Percentiles rank a stretch among this genome's conserved stretches.
Evolutionary conservation across 768 basidiomycete genomes (phyloP).

Genomic region (Jaapia argillacea): DNA sequence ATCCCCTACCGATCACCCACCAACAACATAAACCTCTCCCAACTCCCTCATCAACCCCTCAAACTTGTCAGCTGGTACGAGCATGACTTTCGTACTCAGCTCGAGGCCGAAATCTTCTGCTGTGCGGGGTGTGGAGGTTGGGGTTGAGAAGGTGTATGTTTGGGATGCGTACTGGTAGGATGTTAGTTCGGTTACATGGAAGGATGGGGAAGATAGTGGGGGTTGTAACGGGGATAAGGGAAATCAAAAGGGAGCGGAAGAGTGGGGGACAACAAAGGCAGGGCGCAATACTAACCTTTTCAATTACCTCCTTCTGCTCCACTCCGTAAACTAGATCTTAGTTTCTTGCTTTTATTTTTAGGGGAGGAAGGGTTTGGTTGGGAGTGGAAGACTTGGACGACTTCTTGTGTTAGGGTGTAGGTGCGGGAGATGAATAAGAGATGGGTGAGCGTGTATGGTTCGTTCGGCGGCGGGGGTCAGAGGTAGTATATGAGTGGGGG

Average conservation of each 20-base stretch:
- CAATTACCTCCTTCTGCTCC: constrained; percentile 41
- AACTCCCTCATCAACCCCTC: constrained; percentile 26
- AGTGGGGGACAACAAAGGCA: constrained; percentile 1
- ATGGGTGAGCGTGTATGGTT: constrained; percentile 65
- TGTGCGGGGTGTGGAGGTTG: constrained; percentile 41
- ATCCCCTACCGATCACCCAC: too few relatives aligned
- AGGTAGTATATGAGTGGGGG: background rate
- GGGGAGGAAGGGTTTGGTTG: constrained; percentile 13
- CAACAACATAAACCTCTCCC: constrained; percentile 14
- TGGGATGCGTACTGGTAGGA: constrained; percentile 48
- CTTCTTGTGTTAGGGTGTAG: constrained; percentile 68
- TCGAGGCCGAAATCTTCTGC: constrained; percentile 67
- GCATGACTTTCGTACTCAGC: constrained; percentile 54
- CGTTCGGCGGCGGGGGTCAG: constrained; percentile 25
- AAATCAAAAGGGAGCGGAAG: constrained; percentile 1
- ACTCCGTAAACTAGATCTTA: constrained; percentile 16
- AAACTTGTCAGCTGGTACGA: constrained; percentile 38
- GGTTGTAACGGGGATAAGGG: constrained; percentile 25
- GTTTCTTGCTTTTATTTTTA: constrained; percentile 32
- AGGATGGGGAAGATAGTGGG: too few relatives aligned
- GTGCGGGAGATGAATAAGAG: constrained; percentile 69
- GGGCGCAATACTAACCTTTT: constrained; percentile 35
- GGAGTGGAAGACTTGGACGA: constrained; percentile 33
- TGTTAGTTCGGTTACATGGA: too few relatives aligned
- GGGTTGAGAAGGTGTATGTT: constrained; percentile 43